These are phyloP conservation scores for Talaromyces proteolyticus DNA, from an alignment of 495 filamentous ascomycete species.

Conservation along the genomic window DNA sequence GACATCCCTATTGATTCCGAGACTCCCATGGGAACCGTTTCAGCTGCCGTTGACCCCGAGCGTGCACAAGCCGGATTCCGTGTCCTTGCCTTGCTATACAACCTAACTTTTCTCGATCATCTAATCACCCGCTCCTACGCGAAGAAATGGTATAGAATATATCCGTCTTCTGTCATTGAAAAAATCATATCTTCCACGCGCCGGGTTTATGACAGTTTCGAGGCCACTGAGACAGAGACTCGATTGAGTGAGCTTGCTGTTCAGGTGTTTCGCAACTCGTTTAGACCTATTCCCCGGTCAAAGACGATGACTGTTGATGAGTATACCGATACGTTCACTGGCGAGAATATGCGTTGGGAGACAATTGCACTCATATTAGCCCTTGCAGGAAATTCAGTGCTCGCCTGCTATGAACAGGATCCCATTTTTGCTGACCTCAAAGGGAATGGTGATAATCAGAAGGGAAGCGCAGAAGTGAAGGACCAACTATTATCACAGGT, in stretches of 20 bases:
- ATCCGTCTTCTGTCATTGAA: conserved; percentile 3
- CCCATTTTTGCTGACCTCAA: conserved; percentile 9
- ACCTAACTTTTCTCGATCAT: conserved; percentile 16
- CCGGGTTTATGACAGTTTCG: conserved; percentile 18
- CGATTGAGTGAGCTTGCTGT: conserved; percentile 23
- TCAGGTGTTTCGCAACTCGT: conserved; percentile 29
- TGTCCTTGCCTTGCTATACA: conserved; percentile 37
- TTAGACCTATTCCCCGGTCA: conserved; percentile 18
- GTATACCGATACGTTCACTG: conserved; percentile 40
- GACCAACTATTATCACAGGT: conserved; percentile 28
- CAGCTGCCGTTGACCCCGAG: conserved; percentile 17
- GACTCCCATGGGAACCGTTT: conserved; percentile 20
- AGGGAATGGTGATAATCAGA: conserved; percentile 3
- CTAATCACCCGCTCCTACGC: conserved; percentile 23
- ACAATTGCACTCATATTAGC: conserved; percentile 47
- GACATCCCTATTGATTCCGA: conserved; percentile 34
- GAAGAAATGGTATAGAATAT: neutral
- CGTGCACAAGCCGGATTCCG: conserved; percentile 33
- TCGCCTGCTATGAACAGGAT: conserved; percentile 28
- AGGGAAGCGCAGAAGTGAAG: conserved; percentile 13
- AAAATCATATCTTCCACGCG: conserved; percentile 10
- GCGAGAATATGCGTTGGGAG: conserved; percentile 54
- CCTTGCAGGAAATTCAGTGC: conserved; percentile 35
- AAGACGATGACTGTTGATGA: conserved; percentile 26
- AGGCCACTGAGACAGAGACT: conserved; percentile 16